These are phyloP conservation scores for Corymbia calophylla DNA, from an alignment of 441 rosid genomes.

Conservation along the genomic window DNA sequence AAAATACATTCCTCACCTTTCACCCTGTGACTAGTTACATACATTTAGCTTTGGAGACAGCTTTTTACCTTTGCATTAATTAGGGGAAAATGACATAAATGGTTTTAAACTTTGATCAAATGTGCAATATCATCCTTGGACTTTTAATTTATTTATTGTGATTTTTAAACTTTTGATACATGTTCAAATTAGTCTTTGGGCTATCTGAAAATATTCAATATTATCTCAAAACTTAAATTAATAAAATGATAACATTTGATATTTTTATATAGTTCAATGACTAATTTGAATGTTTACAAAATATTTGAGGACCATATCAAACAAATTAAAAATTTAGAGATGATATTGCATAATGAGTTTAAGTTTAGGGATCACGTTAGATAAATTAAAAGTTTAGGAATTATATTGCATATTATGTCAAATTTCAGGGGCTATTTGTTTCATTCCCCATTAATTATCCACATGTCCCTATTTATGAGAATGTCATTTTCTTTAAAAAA, in stretches of 20 bases:
- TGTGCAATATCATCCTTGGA: too few species aligned
- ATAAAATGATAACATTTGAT: rapidly evolving
- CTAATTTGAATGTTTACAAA: rapidly evolving
- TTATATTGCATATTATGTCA: too few species aligned
- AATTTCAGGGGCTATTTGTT: too few species aligned
- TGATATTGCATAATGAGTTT: rapidly evolving
- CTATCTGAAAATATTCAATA: too few species aligned
- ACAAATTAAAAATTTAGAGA: rapidly evolving
- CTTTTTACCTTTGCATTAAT: neutral
- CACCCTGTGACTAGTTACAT: neutral
- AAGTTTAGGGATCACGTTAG: rapidly evolving
- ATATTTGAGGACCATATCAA: rapidly evolving
- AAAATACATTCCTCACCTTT: neutral
- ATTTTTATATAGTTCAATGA: too few species aligned
- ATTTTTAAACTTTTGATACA: rapidly evolving
- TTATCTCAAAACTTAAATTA: too few species aligned
- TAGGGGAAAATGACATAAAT: neutral
- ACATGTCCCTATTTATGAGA: too few species aligned
- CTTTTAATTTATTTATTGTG: neutral
- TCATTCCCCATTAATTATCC: neutral
- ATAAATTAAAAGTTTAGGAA: too few species aligned
- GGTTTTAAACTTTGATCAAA: too few species aligned
- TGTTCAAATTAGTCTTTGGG: too few species aligned
- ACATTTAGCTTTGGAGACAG: neutral
- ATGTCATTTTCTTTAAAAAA: neutral